Conservation (phyloP, 345 rosid genomes). For the Cardamine resedifolia region DNA sequence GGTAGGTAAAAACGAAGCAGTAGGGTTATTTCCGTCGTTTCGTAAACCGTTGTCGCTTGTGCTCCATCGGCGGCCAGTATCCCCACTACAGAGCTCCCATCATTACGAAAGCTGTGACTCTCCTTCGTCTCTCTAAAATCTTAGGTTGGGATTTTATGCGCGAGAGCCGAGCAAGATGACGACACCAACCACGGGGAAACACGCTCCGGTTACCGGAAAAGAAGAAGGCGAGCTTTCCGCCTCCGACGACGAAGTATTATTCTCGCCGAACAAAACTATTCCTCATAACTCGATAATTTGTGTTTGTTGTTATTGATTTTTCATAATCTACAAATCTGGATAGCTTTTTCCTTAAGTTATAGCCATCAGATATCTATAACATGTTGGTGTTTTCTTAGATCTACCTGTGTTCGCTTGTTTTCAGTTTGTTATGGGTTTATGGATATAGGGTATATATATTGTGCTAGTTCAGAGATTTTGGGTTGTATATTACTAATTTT, state of each 20-base stretch:
- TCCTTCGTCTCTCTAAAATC: neutral
- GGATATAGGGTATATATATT: conserved; percentile 9
- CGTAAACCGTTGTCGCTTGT: neutral
- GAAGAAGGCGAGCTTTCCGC: conserved; percentile 92
- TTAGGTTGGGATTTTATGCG: neutral
- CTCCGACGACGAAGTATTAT: conserved; percentile 57
- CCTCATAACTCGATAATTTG: neutral
- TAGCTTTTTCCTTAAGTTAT: neutral
- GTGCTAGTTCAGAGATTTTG: neutral
- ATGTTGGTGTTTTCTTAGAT: neutral
- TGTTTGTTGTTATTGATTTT: neutral
- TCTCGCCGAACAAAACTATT: neutral
- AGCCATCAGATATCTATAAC: too few relatives aligned
- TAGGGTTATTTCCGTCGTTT: conserved; percentile 28
- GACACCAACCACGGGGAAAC: conserved; percentile 30
- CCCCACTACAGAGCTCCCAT: neutral
- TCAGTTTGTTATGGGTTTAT: neutral
- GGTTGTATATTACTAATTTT: neutral
- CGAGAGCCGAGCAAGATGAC: conserved; percentile 18
- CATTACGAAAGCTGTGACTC: conserved; percentile 1
- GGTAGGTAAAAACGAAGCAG: neutral
- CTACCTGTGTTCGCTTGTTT: neutral
- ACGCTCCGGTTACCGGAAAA: conserved; percentile 30
- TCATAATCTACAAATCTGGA: neutral
- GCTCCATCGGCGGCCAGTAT: conserved; percentile 25